These are phyloP conservation scores for Nothopassalora personata DNA, from an alignment of 2,329 filamentous ascomycete species.

Conservation along the genomic window DNA sequence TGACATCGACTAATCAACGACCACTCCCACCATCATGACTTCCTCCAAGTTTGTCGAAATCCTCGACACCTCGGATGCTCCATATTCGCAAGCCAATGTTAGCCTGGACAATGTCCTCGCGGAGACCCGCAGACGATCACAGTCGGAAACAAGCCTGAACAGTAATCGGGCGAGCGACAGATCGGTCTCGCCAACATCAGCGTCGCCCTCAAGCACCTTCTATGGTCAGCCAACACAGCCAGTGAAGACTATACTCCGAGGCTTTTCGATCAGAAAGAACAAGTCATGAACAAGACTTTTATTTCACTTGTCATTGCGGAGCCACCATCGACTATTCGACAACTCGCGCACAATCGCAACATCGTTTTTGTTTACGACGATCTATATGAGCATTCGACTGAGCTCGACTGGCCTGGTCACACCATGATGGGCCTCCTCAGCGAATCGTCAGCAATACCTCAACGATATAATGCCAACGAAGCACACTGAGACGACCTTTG, in stretches of 20 bases:
- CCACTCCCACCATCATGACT: conserved; percentile 24
- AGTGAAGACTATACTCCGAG: conserved; percentile 14
- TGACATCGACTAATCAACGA: neutral
- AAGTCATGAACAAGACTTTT: conserved; percentile 1
- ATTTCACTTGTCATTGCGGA: neutral
- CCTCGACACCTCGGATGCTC: conserved; percentile 28
- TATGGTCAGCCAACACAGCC: conserved; percentile 5
- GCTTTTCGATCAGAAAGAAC: conserved; percentile 17
- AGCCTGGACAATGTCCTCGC: conserved; percentile 33
- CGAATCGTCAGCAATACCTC: neutral
- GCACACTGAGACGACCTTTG: neutral
- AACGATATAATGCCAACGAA: neutral
- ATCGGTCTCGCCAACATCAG: conserved; percentile 11
- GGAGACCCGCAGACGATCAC: conserved; percentile 29
- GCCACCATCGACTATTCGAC: neutral
- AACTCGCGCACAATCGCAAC: neutral
- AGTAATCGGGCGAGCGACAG: conserved; percentile 15
- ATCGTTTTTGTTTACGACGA: neutral
- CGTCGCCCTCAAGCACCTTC: conserved; percentile 7
- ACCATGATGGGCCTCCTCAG: neutral
- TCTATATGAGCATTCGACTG: neutral
- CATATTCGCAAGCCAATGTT: conserved; percentile 32
- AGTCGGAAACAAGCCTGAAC: conserved; percentile 24
- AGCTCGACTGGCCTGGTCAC: neutral
- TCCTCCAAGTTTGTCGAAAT: conserved; percentile 35